Evolutionary conservation across 192 early-diverging fungal genomes (phyloP).

Genomic region (Coemansia sp.): DNA sequence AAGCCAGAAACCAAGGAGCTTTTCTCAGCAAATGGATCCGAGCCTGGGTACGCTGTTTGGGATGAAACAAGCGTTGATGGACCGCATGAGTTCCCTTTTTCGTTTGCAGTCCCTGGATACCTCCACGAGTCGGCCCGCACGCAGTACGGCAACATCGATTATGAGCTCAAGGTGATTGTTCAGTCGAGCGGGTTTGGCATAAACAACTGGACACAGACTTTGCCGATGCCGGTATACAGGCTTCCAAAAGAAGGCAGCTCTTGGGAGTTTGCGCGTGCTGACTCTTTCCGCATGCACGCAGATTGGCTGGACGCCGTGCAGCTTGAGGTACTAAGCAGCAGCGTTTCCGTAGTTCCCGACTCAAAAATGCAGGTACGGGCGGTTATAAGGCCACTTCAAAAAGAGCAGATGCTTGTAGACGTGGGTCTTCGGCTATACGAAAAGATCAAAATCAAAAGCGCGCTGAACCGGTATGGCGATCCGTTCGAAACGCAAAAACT

Average conservation of each 20-base stretch:
- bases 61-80: not conserved
- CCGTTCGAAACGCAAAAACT: conserved; percentile 8
- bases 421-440: conserved; percentile 36
- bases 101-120: conserved; percentile 33
- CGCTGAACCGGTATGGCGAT: conserved; percentile 30
- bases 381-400: conserved; percentile 39
- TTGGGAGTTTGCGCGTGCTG: conserved; percentile 14
- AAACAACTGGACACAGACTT: conserved; percentile 38
- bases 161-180: conserved; percentile 39
- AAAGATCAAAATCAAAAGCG: conserved; percentile 18
- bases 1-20: conserved; percentile 16
- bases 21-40: conserved; percentile 19
- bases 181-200: conserved; percentile 44
- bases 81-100: conserved; percentile 34
- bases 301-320: conserved; percentile 47
- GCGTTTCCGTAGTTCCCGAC: conserved; percentile 26
- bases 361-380: conserved; percentile 21
- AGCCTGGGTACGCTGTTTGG: conserved; percentile 22
- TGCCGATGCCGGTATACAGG: conserved; percentile 34
- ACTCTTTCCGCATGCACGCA: conserved; percentile 29
- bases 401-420: conserved; percentile 29
- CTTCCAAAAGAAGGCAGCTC: conserved; percentile 26
- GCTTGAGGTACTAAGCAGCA: conserved; percentile 35
- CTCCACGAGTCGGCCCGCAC: conserved; percentile 36
- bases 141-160: conserved; percentile 26